phyloP scores from a whole-genome alignment of 2,329 filamentous ascomycete genomes.

The Gaeumannomyces tritici region DNA sequence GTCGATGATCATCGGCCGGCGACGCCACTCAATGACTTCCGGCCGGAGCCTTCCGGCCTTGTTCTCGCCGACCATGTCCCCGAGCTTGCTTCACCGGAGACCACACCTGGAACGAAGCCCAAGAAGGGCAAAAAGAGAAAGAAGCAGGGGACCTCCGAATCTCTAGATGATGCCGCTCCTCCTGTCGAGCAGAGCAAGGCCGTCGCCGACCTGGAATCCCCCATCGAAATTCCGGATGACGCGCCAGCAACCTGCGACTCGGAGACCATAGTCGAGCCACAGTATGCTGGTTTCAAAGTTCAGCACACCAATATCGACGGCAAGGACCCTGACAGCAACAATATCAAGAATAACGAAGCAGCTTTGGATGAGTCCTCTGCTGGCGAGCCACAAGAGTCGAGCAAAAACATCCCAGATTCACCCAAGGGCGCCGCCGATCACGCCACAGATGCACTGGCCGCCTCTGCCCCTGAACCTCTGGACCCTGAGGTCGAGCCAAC shows the following conservation, averaged over 20 bases:
- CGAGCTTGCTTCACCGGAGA: neutral
- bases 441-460: neutral
- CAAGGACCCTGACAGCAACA: conserved; percentile 1
- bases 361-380: neutral
- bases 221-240: neutral
- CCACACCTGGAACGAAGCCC: conserved; percentile 17
- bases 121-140: conserved; percentile 20
- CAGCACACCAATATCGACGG: too few relatives aligned
- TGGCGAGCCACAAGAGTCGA: neutral
- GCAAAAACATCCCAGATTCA: neutral
- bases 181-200: neutral
- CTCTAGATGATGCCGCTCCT: neutral
- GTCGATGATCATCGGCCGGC: neutral
- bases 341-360: conserved; percentile 9
- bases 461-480: neutral
- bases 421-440: neutral
- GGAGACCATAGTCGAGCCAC: neutral
- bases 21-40: neutral
- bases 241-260: neutral
- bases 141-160: conserved; percentile 6
- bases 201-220: neutral
- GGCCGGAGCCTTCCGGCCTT: neutral
- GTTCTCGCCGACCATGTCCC: neutral
- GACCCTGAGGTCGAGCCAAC: neutral
- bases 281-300: too few relatives aligned